Conservation (phyloP, 2,329 filamentous ascomycete species). For the Hypoxylon sp. region DNA sequence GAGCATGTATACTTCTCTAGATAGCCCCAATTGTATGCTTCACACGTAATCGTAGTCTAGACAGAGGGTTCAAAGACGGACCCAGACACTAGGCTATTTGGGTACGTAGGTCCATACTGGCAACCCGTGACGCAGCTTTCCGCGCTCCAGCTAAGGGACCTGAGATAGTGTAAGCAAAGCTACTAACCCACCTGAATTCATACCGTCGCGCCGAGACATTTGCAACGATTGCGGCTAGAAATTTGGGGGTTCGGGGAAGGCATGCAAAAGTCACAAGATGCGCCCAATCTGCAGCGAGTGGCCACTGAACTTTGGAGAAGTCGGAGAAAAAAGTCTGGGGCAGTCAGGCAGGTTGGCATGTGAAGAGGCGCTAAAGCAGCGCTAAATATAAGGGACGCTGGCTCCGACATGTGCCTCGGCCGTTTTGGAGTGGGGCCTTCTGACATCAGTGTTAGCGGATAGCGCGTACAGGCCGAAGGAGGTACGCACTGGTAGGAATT, state of each 20-base stretch:
- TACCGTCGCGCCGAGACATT: background rate
- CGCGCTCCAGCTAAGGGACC: background rate
- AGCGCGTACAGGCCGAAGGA: slow-evolving; percentile 19
- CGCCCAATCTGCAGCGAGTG: slow-evolving; percentile 5
- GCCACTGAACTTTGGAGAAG: slow-evolving; percentile 9
- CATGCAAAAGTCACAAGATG: slow-evolving; percentile 14
- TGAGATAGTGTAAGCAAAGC: background rate
- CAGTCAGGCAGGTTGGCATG: slow-evolving; percentile 32
- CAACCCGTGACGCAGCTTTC: background rate
- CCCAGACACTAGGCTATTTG: background rate
- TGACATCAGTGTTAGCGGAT: slow-evolving; percentile 42
- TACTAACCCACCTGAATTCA: background rate
- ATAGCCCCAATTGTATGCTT: background rate
- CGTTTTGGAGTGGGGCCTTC: slow-evolving; percentile 30
- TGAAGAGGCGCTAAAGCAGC: slow-evolving; percentile 34
- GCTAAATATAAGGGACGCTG: slow-evolving; percentile 17
- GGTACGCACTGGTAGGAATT: background rate
- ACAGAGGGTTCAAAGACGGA: background rate
- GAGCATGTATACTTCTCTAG: background rate
- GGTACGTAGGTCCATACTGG: background rate
- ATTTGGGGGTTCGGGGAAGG: slow-evolving; percentile 10
- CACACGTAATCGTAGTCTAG: background rate
- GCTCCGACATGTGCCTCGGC: slow-evolving; percentile 40
- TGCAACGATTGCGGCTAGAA: slow-evolving; percentile 2
- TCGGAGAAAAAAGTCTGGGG: slow-evolving; percentile 28